These are phyloP conservation scores for Coemansia umbellata DNA, from an alignment of 192 early-diverging fungal species.

Conservation along the genomic window DNA sequence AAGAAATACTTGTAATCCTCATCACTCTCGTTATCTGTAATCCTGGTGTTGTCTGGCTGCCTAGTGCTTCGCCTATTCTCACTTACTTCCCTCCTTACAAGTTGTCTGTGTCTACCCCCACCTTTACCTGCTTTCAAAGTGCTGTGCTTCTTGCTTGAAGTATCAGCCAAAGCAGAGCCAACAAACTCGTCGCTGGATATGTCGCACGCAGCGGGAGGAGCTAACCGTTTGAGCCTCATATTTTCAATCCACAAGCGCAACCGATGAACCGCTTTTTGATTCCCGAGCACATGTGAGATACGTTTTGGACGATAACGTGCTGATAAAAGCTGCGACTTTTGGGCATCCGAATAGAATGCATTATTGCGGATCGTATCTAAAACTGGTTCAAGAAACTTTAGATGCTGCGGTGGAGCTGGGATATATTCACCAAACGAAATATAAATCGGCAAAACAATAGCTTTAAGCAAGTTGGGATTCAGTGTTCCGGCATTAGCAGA, in stretches of 20 bases:
- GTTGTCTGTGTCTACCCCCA: too few species aligned
- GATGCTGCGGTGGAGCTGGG: constrained; percentile 11
- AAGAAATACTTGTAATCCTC: background rate
- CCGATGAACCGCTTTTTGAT: constrained; percentile 17
- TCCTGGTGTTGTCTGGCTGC: too few species aligned
- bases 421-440: background rate
- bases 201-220: background rate
- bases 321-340: constrained; percentile 17
- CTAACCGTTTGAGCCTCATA: constrained; percentile 34
- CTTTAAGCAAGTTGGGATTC: background rate
- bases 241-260: constrained; percentile 46
- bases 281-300: constrained; percentile 31
- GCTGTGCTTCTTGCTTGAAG: too few species aligned
- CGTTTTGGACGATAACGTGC: constrained; percentile 32
- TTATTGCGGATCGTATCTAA: constrained; percentile 10
- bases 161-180: background rate
- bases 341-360: background rate
- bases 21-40: background rate
- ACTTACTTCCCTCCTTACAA: too few species aligned
- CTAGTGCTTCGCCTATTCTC: too few species aligned
- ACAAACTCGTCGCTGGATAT: constrained; percentile 3
- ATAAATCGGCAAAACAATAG: background rate
- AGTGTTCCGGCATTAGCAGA: too few species aligned
- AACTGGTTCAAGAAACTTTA: constrained; percentile 27
- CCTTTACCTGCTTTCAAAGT: too few species aligned